phyloP scores from a whole-genome alignment of 805 yeast genomes.

The Wickerhamomyces pijperi region DNA sequence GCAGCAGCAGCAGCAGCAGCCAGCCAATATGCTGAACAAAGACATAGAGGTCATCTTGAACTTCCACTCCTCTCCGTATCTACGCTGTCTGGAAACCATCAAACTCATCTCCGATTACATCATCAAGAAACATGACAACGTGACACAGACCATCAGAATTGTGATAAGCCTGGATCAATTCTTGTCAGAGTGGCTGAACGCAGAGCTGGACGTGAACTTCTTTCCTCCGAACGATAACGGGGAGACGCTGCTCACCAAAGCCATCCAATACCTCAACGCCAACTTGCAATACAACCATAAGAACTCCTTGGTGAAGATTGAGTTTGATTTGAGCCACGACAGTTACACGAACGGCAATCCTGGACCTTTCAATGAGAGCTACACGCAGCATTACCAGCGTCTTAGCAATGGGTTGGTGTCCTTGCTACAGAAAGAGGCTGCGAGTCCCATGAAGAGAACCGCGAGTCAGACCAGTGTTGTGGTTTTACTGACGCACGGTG shows the following conservation, averaged over 20 bases:
- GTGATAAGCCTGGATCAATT: slow-evolving; percentile 29
- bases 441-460: slow-evolving; percentile 4
- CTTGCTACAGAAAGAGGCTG: slow-evolving; percentile 21
- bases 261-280: slow-evolving; percentile 26
- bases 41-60: slow-evolving; percentile 5
- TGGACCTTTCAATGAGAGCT: slow-evolving; percentile 32
- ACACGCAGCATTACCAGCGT: slow-evolving; percentile 24
- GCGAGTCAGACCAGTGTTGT: slow-evolving; percentile 15
- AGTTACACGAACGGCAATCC: slow-evolving; percentile 28
- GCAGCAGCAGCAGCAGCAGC: not conserved
- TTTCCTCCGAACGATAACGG: slow-evolving; percentile 37
- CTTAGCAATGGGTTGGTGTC: slow-evolving; percentile 24
- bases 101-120: slow-evolving; percentile 15
- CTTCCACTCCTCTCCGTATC: slow-evolving; percentile 31
- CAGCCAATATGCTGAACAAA: slow-evolving; percentile 9
- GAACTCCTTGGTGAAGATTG: slow-evolving; percentile 10
- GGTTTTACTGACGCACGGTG: slow-evolving; percentile 31
- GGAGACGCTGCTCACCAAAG: slow-evolving; percentile 25
- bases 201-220: slow-evolving; percentile 25
- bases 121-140: slow-evolving; percentile 9
- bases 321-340: slow-evolving; percentile 20
- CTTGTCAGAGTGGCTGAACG: slow-evolving; percentile 32
- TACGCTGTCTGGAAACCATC: slow-evolving; percentile 31
- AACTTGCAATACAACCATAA: slow-evolving; percentile 8
- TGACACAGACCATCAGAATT: slow-evolving; percentile 5